phyloP scores from a whole-genome alignment of 306 rosid genomes.

The Quercus agrifolia region DNA sequence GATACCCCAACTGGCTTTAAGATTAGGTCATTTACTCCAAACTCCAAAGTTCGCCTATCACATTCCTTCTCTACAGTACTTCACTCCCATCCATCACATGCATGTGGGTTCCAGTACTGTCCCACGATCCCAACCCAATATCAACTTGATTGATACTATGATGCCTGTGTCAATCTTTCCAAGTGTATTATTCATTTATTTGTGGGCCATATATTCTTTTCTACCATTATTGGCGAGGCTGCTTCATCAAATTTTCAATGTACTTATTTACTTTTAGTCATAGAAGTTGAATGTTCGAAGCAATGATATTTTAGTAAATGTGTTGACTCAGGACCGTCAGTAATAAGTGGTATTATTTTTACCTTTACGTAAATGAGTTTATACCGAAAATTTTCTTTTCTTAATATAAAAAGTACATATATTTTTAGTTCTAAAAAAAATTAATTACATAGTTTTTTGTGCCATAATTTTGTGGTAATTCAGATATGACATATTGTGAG shows the following conservation, averaged over 20 bases:
- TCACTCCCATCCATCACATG: slow-evolving; percentile 21
- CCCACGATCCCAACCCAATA: slow-evolving; percentile 17
- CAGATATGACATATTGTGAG: too few species aligned
- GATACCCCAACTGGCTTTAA: neutral
- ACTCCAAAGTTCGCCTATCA: slow-evolving; percentile 24
- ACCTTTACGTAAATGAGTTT: fast-evolving
- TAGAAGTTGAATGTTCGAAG: too few species aligned
- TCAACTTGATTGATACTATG: slow-evolving; percentile 1
- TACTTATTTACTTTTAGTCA: too few species aligned
- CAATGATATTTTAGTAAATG: too few species aligned
- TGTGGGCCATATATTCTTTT: neutral
- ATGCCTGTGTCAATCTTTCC: neutral
- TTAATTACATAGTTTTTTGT: too few species aligned
- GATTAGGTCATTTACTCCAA: slow-evolving; percentile 7
- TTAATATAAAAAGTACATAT: too few species aligned
- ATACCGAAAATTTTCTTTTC: fast-evolving
- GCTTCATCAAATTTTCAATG: neutral
- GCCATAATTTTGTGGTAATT: too few species aligned
- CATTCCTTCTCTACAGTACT: neutral
- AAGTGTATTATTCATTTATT: neutral
- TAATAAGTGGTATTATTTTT: too few species aligned
- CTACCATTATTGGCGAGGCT: neutral
- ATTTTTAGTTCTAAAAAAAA: too few species aligned
- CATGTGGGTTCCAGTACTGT: slow-evolving; percentile 19
- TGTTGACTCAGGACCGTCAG: too few species aligned